These are phyloP conservation scores for Leishmania aethiopica DNA, from an alignment of 208 protist genomes.

Conservation along the genomic window DNA sequence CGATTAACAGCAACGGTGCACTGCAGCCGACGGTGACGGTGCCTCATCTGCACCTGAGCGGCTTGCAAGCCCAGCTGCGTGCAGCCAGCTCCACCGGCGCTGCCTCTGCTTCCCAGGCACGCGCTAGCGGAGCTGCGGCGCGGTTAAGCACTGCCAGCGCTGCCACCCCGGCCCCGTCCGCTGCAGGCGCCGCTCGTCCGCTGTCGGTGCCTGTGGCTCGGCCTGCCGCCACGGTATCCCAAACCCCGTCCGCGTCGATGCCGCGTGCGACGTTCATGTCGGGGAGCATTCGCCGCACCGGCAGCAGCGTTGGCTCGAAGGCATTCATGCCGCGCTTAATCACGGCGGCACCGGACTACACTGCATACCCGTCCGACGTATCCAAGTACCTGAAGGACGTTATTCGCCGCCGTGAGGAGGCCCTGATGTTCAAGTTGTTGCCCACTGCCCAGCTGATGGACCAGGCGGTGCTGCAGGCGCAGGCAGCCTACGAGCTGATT, in stretches of 20 bases:
- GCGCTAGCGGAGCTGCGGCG: neutral
- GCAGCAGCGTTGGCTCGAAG: slow-evolving; percentile 11
- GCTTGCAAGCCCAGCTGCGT: slow-evolving; percentile 7
- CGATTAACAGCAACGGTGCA: slow-evolving; percentile 1
- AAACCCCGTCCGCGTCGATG: slow-evolving; percentile 7
- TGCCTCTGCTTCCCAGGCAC: slow-evolving; percentile 5
- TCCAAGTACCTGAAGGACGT: slow-evolving; percentile 68
- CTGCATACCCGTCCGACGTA: slow-evolving; percentile 45
- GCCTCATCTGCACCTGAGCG: slow-evolving; percentile 13
- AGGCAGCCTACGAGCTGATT: slow-evolving; percentile 44
- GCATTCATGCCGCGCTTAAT: slow-evolving; percentile 18
- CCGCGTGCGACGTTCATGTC: neutral
- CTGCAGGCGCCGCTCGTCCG: neutral
- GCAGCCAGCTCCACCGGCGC: slow-evolving; percentile 8
- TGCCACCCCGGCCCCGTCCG: neutral
- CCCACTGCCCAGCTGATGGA: slow-evolving; percentile 65
- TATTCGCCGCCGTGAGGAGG: slow-evolving; percentile 44
- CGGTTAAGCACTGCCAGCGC: neutral
- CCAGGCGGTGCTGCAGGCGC: slow-evolving; percentile 56
- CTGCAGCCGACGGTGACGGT: neutral
- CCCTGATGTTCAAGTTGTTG: slow-evolving; percentile 52
- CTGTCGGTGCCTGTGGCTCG: slow-evolving; percentile 1
- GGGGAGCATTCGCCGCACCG: slow-evolving; percentile 1
- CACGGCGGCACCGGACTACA: slow-evolving; percentile 17
- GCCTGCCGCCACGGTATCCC: slow-evolving; percentile 3